Evolutionary conservation across 805 yeast species (phyloP), one percentile per base, ranked within the genome.

Genomic region (Schwanniomyces pseudopolymorphus): DNA sequence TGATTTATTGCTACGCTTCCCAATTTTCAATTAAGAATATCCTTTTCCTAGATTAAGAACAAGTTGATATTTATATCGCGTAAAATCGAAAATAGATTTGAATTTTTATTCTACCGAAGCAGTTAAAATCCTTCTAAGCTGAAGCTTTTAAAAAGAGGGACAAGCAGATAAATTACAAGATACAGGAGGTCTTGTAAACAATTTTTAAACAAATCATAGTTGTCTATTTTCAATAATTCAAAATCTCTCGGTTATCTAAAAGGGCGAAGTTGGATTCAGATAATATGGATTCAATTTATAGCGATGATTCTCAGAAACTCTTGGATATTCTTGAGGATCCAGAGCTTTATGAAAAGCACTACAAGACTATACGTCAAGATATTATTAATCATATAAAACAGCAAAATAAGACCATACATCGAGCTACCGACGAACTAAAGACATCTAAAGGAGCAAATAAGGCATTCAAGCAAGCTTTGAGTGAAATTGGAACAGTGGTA

Each of bases 401-500:
- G 11, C 75, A 70, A 45, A 69, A 71, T 46, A 42, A 44, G 9
- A 52, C 59, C 20, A 61, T 67, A 31, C 47, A 49, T 24, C 57
- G 60, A 7, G 51, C 69, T 36, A 53, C 59, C 20, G 48, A 60
- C 28, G 74, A 70, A 39, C 60, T 69, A 31, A 69, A 64, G 33
- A 62, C 72, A 1, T 65, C 69, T 20, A 61, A 60, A 46, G 60
- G 64, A n/a, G 88, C 89, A 40, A 86, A 87, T 63, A 76, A 80
- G 46, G 91, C 90, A 4, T 83, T 81, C 58, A 83, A 81, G 56
- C 78, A 79, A 58, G 90, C 91, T 3, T 67, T 87, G 27, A 77
- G 81, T 46, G 95, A 89, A 57, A 86, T 89, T 26, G 95, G 95
- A 22, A 85, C 88, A 31, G 95, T 89, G 17, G 91, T 89, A 17